Percentiles rank a stretch among this genome's conserved stretches.
These are phyloP conservation scores for Erythrophleum ivorense DNA, from an alignment of 331 rosid species.

Conservation along the genomic window DNA sequence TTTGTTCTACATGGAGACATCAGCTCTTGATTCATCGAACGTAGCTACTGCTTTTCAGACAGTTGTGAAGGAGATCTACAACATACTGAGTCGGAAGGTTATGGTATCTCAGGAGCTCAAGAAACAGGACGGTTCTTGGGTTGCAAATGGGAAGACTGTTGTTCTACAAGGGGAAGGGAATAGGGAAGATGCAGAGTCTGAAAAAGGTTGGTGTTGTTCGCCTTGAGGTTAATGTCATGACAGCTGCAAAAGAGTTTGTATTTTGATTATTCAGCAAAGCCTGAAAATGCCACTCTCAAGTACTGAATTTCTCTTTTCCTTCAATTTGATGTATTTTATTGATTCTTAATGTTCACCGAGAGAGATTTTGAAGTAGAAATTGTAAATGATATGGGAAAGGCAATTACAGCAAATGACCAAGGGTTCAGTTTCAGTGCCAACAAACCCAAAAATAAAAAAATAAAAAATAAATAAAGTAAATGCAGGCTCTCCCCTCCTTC, in stretches of 20 bases:
- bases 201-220: slow-evolving; percentile 70
- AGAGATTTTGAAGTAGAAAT: no score
- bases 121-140: slow-evolving; percentile 60
- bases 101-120: slow-evolving; percentile 86
- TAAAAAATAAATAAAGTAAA: no score
- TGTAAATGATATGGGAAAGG: no score
- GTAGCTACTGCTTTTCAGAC: slow-evolving; percentile 85
- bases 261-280: slow-evolving; percentile 42
- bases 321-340: no score
- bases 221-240: slow-evolving; percentile 45
- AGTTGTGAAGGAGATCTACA: slow-evolving; percentile 88
- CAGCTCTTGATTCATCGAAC: slow-evolving; percentile 90
- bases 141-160: slow-evolving; percentile 65
- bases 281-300: slow-evolving; percentile 42
- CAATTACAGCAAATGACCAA: no score
- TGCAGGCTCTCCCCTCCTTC: no score
- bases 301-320: slow-evolving; percentile 23
- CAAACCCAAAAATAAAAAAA: no score
- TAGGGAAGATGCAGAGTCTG: slow-evolving; percentile 48
- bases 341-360: no score
- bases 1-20: slow-evolving; percentile 92
- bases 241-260: slow-evolving; percentile 29
- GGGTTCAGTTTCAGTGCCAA: no score
- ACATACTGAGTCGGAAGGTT: slow-evolving; percentile 86
- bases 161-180: slow-evolving; percentile 66